phyloP scores from a whole-genome alignment of 1,284 basidiomycete genomes.

The Irpex sp. region DNA sequence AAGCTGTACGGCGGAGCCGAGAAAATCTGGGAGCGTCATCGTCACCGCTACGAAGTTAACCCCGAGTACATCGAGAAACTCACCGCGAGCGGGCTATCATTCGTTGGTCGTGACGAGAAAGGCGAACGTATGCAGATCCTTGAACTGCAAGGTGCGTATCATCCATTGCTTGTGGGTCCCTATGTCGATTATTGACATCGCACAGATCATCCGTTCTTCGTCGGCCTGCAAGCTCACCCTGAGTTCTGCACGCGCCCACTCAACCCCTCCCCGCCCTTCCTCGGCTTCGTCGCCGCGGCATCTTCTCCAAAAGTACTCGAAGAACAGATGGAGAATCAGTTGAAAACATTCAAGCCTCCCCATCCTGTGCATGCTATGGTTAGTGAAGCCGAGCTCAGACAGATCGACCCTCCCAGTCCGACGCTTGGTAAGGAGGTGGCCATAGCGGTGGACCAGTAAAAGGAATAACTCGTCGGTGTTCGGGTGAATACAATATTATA shows the following conservation, averaged over 20 bases:
- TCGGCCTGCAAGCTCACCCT: constrained; percentile 95
- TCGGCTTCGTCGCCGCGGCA: constrained; percentile 92
- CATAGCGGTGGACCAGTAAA: constrained; percentile 21
- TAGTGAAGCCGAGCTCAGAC: constrained; percentile 38
- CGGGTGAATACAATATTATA: no score
- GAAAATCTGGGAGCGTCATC: constrained; percentile 95
- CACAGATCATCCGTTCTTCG: constrained; percentile 91
- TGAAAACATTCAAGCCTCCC: constrained; percentile 43
- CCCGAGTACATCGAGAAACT: constrained; percentile 81
- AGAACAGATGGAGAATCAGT: constrained; percentile 75
- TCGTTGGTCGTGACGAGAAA: constrained; percentile 92
- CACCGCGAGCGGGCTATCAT: constrained; percentile 72
- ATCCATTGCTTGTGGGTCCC: background rate
- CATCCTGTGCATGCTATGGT: constrained; percentile 51
- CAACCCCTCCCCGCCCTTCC: constrained; percentile 96
- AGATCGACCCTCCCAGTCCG: constrained; percentile 20
- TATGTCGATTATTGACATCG: background rate
- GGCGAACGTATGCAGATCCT: constrained; percentile 98
- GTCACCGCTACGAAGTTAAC: constrained; percentile 98
- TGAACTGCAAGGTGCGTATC: constrained; percentile 72
- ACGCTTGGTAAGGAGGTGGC: constrained; percentile 23
- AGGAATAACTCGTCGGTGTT: background rate
- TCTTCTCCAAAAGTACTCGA: constrained; percentile 61
- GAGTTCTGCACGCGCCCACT: constrained; percentile 99
- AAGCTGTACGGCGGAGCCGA: constrained; percentile 83